Conservation (phyloP, 345 rosid genomes). For the Eucalyptus microcorys region DNA sequence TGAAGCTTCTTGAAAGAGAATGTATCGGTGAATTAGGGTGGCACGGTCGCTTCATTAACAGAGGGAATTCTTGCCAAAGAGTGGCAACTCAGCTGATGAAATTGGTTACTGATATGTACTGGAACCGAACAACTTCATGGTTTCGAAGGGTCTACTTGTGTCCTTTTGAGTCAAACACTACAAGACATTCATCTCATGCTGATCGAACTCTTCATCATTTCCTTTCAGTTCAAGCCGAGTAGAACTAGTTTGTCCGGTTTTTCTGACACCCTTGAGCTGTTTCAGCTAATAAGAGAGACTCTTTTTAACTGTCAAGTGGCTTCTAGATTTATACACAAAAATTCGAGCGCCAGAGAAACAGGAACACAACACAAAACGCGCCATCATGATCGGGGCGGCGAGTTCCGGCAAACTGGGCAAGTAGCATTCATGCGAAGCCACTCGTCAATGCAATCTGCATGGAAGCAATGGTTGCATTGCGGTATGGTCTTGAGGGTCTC, state of each 20-base stretch:
- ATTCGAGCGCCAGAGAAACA: neutral
- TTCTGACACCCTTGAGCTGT: neutral
- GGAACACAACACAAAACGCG: neutral
- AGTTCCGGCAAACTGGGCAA: conserved; percentile 6
- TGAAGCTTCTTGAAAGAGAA: neutral
- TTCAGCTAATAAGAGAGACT: neutral
- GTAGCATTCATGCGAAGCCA: conserved; percentile 6
- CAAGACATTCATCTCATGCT: neutral
- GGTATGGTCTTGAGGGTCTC: conserved; percentile 30
- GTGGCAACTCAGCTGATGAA: neutral
- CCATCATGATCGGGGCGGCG: neutral
- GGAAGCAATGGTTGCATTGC: conserved; percentile 10
- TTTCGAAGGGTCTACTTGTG: neutral
- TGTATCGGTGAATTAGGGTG: neutral
- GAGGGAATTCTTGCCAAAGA: neutral
- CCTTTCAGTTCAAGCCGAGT: neutral
- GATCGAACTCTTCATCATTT: neutral
- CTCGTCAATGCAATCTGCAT: neutral
- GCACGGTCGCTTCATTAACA: neutral
- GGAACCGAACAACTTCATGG: neutral
- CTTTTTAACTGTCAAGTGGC: neutral
- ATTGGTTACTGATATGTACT: neutral
- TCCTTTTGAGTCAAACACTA: neutral
- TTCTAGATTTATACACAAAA: neutral
- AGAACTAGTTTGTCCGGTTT: neutral